Evolutionary conservation across 139 green algal genomes (phyloP), one percentile per base, ranked within the genome.

Genomic region (Micromonas commoda): DNA sequence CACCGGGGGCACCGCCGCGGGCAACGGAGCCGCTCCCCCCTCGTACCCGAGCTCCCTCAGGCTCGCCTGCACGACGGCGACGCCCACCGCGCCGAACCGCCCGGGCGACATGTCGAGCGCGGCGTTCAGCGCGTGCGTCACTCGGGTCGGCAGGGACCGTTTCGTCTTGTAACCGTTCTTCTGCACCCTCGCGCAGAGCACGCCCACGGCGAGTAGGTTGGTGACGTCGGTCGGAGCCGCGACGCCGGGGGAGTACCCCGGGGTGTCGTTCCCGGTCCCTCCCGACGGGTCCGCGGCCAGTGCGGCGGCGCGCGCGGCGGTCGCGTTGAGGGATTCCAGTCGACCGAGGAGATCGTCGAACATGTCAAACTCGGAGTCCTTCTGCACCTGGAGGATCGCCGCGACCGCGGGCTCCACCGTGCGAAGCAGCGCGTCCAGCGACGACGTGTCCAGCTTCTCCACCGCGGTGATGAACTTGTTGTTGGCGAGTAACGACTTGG

Each of bases 41-140:
- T 71, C 64, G 64, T 71, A 71, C 33, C 64, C 64, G 26, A 71
- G 26, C 29, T 71, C n/a, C 29, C 33, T 35, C 26, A 71, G 4
- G 28, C 32, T 21, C 26, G 64, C 64, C 28, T 71, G 2, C 26
- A 33, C 64, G 28, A 71, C 28, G 28, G 4, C 28, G 2, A 26
- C 5, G 28, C 33, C 64, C 28, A 71, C 64, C 4, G 45, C 64
- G n/a, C 64, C 64, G 64, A 71, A 71, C 29, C 45, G 38, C 13
- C 45, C 3, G n/a, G 26, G 32, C n/a, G 64, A 71, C 26, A 52
- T 13, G 6, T 38, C 4, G 4, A 29, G 2, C 32, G 13, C 21
- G 26, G 32, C 13, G 13, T 20, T 35, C 32, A 71, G 16, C 13
- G 26, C 64, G 33, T 71, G n/a, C n/a, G 33, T 33, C 28, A 71